These are phyloP conservation scores for Eucalyptus tenuipes DNA, from an alignment of 345 rosid species.

Conservation along the genomic window DNA sequence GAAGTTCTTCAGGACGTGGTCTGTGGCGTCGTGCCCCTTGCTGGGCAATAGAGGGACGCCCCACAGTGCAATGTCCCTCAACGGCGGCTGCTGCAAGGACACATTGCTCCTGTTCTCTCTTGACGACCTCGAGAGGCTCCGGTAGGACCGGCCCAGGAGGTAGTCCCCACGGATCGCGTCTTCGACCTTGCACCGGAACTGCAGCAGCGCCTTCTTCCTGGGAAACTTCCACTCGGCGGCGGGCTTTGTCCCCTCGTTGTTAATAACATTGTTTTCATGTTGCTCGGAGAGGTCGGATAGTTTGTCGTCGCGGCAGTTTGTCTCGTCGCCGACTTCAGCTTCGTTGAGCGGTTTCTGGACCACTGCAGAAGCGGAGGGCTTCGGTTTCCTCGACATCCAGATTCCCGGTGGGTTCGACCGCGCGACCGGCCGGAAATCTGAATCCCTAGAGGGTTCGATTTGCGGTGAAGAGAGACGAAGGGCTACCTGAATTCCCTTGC, in stretches of 20 bases:
- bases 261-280: neutral
- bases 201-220: slow-evolving; percentile 22
- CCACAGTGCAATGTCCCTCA: slow-evolving; percentile 29
- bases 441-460: neutral
- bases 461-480: neutral
- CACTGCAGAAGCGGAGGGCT: neutral
- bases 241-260: neutral
- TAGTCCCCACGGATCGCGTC: slow-evolving; percentile 32
- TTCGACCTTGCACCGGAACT: slow-evolving; percentile 30
- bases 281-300: neutral
- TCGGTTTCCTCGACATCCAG: neutral
- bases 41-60: slow-evolving; percentile 54
- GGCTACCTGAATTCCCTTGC: neutral
- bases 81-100: neutral
- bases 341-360: neutral
- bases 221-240: slow-evolving; percentile 4
- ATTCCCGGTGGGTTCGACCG: neutral
- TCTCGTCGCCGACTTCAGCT: neutral
- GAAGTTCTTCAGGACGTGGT: slow-evolving; percentile 34
- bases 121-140: neutral
- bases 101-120: neutral
- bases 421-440: neutral
- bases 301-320: neutral
- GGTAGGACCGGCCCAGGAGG: slow-evolving; percentile 9
- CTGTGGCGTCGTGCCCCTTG: slow-evolving; percentile 32